A percentile compares a stretch with the other conserved stretches of the same genome.
Conservation (phyloP, 1,139 yeast genomes). For the Candida albicans region DNA sequence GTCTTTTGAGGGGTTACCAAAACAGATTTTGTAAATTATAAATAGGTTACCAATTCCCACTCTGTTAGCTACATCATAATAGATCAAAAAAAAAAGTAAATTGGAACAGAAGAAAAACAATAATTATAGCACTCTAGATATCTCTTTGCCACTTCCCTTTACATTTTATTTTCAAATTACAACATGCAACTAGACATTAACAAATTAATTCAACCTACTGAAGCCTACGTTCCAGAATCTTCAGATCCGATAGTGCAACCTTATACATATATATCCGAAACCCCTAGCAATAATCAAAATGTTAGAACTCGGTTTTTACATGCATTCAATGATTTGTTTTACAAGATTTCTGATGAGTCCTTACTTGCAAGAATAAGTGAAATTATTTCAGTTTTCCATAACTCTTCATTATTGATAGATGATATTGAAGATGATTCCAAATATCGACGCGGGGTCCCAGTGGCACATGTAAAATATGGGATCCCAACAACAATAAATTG, state of each 20-base stretch:
- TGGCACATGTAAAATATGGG: conserved; percentile 78
- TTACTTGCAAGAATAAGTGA: conserved; percentile 23
- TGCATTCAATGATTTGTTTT: conserved; percentile 35
- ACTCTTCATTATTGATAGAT: conserved; percentile 52
- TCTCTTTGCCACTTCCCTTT: background rate
- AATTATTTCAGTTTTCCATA: conserved; percentile 30
- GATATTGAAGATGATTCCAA: conserved; percentile 82
- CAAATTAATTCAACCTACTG: conserved; percentile 6
- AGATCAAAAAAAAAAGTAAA: background rate
- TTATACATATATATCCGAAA: conserved; percentile 27
- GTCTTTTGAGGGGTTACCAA: too few species aligned
- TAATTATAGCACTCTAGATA: too few species aligned
- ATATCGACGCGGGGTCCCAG: conserved; percentile 70
- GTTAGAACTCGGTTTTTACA: conserved; percentile 29
- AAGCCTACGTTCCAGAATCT: background rate
- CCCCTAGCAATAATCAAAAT: conserved; percentile 36
- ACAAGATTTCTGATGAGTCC: conserved; percentile 21
- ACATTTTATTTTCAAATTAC: background rate
- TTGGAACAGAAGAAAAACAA: background rate
- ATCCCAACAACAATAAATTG: conserved; percentile 77
- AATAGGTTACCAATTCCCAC: too few species aligned
- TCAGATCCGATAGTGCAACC: conserved; percentile 23
- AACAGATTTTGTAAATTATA: too few species aligned
- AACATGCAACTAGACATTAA: conserved; percentile 9
- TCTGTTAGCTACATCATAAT: too few species aligned